Conservation (phyloP, 1,284 basidiomycete genomes). For the Naganishia liquefaciens region DNA sequence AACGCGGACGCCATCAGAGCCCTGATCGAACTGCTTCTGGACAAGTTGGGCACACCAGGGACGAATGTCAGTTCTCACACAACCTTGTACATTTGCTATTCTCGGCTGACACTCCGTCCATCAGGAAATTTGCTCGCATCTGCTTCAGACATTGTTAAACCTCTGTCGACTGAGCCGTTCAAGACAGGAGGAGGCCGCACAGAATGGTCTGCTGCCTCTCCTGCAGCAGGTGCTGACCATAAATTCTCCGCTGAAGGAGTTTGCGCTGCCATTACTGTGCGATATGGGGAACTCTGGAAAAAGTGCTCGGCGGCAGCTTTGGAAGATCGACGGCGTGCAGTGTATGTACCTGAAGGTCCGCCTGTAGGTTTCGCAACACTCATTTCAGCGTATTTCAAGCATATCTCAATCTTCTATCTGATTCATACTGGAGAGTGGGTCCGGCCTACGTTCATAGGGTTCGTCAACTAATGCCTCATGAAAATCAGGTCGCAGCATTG, state of each 20-base stretch:
- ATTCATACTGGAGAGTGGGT: slow-evolving; percentile 94
- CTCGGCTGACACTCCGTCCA: slow-evolving; percentile 12
- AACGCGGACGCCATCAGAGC: slow-evolving; percentile 94
- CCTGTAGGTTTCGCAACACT: neutral
- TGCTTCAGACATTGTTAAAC: slow-evolving; percentile 93
- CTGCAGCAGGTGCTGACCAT: slow-evolving; percentile 82
- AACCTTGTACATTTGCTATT: neutral
- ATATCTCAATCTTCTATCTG: slow-evolving; percentile 81
- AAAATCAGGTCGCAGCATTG: slow-evolving; percentile 59
- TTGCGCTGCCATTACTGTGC: slow-evolving; percentile 92
- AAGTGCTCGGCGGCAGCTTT: slow-evolving; percentile 78
- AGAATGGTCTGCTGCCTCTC: slow-evolving; percentile 89
- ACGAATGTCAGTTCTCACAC: slow-evolving; percentile 65
- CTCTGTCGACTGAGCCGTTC: slow-evolving; percentile 91
- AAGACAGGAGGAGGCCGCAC: slow-evolving; percentile 93
- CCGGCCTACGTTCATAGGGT: neutral
- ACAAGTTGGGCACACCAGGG: slow-evolving; percentile 74
- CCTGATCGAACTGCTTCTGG: slow-evolving; percentile 77
- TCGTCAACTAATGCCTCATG: neutral
- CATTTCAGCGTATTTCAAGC: slow-evolving; percentile 52
- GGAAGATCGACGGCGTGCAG: slow-evolving; percentile 80
- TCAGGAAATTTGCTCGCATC: slow-evolving; percentile 77
- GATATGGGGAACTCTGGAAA: slow-evolving; percentile 92
- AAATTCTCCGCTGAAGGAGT: slow-evolving; percentile 89
- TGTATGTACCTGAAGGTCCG: slow-evolving; percentile 41